These are phyloP conservation scores for Gossypium laxum DNA, from an alignment of 441 rosid species.

Conservation along the genomic window DNA sequence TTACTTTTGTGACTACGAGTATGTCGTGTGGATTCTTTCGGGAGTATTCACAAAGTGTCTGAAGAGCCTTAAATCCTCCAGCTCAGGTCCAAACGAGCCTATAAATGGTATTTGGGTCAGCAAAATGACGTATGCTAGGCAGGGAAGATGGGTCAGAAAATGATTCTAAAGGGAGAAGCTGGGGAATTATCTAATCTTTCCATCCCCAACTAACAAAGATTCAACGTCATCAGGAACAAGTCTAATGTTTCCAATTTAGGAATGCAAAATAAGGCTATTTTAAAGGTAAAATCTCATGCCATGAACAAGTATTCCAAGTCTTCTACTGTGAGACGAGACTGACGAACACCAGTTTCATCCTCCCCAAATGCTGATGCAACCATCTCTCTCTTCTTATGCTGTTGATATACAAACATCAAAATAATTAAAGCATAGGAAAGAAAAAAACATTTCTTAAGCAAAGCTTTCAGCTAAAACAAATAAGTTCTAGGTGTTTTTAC, in stretches of 20 bases:
- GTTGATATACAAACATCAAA: conserved; percentile 18
- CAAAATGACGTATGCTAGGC: conserved; percentile 1
- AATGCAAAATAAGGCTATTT: not conserved
- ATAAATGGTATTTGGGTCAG: conserved; percentile 24
- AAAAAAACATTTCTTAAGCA: not conserved
- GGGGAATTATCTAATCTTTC: not conserved
- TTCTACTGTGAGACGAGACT: conserved; percentile 66
- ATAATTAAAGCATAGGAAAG: not conserved
- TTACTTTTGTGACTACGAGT: not conserved
- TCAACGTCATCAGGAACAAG: not conserved
- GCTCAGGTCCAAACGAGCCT: conserved; percentile 16
- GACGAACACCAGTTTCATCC: conserved; percentile 56
- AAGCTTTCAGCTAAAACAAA: not conserved
- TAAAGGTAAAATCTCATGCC: conserved; percentile 31
- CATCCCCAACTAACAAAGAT: not conserved
- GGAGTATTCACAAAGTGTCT: conserved; percentile 13
- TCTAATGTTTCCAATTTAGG: not conserved
- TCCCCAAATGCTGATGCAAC: conserved; percentile 87
- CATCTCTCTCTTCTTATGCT: conserved; percentile 88
- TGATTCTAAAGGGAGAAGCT: not conserved
- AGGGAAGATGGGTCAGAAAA: not conserved
- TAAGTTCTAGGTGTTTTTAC: not conserved
- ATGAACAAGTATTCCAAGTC: conserved; percentile 71
- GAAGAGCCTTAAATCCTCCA: not conserved
- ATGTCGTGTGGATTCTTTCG: conserved; percentile 13